Evolutionary conservation across 2,329 filamentous ascomycete species (phyloP), one percentile per base, ranked within the genome.

Genomic region (Penicillium sp.): DNA sequence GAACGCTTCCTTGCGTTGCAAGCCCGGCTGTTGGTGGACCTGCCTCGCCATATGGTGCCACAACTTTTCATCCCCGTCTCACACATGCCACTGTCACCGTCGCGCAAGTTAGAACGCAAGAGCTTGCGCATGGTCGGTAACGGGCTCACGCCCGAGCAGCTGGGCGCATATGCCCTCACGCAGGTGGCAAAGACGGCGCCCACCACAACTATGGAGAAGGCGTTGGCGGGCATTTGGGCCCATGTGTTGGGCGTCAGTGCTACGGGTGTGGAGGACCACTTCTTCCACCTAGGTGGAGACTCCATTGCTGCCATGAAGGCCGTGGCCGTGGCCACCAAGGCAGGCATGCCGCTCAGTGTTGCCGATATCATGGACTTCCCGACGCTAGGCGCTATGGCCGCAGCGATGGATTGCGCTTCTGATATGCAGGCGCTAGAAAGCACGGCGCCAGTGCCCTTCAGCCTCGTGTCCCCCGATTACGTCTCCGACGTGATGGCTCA

Each of bases 21-120:
- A 33, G 42, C 42, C 26, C 42, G 42, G 15, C 42, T 44, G 42
- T 15, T 44, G 26, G 42, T 32, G 19, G 42, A 44, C 21, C 26
- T 44, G 19, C 42, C 42, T 17, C 42, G 42, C 42, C 42, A 44
- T 24, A 44, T 44, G 42, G 31, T 44, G 19, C 42, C 42, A 17
- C 42, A 44, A 34, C 42, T 44, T 17, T 44, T 33, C 31, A 44
- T 44, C 15, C 42, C 42, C 17, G 31, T 44, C 26, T 33, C 29
- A 21, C 42, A 44, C 24, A 44, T 44, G 42, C 42, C 42, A 24
- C 42, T 44, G 24, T 44, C 42, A 21, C 42, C 42, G 42, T 44
- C 42, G 13, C 42, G 42, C 42, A 44, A 44, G 29, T 22, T 44
- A 15, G 42, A 44, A 44, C 28, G 42, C 28, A 44, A 44, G 29